Percentiles rank a stretch among this genome's conserved stretches.
phyloP scores from a whole-genome alignment of 441 rosid species.

The Erysimum cheiri region DNA sequence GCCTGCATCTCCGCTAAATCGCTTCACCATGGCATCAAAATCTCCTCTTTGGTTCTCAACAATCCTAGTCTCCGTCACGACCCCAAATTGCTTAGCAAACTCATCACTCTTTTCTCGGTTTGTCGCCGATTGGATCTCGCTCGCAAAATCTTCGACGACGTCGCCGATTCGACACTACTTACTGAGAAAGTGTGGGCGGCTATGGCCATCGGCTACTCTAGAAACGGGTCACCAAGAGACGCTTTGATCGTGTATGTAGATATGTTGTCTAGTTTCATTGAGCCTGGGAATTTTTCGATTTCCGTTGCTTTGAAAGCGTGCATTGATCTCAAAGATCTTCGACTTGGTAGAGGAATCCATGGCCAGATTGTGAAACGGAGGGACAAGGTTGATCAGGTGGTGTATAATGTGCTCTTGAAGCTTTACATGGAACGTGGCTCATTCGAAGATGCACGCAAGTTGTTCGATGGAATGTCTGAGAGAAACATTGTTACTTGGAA shows the following conservation, averaged over 20 bases:
- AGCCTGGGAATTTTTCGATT: constrained; percentile 47
- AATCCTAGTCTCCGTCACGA: constrained; percentile 40
- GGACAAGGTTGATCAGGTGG: constrained; percentile 52
- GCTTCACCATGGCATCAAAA: constrained; percentile 46
- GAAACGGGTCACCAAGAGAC: constrained; percentile 44
- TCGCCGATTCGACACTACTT: constrained; percentile 10
- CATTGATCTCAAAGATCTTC: constrained; percentile 33
- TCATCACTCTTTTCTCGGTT: constrained; percentile 55
- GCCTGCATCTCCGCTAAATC: constrained; percentile 51
- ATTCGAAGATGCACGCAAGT: constrained; percentile 42
- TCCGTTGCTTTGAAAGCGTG: constrained; percentile 49
- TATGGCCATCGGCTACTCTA: constrained; percentile 54
- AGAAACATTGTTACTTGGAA: constrained; percentile 56
- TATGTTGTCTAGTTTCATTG: constrained; percentile 39
- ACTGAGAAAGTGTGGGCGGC: constrained; percentile 54
- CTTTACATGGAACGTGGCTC: constrained; percentile 45
- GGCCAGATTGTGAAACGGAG: constrained; percentile 48
- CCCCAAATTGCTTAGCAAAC: constrained; percentile 44
- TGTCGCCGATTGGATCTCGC: constrained; percentile 52
- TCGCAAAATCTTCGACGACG: constrained; percentile 44
- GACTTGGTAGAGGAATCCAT: constrained; percentile 51
- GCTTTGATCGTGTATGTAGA: constrained; percentile 41
- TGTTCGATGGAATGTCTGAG: constrained; percentile 50
- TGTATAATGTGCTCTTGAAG: constrained; percentile 45
- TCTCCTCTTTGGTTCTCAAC: constrained; percentile 42